Evolutionary conservation across 2,329 filamentous ascomycete species (phyloP).

Genomic region (Colletotrichum sp.): DNA sequence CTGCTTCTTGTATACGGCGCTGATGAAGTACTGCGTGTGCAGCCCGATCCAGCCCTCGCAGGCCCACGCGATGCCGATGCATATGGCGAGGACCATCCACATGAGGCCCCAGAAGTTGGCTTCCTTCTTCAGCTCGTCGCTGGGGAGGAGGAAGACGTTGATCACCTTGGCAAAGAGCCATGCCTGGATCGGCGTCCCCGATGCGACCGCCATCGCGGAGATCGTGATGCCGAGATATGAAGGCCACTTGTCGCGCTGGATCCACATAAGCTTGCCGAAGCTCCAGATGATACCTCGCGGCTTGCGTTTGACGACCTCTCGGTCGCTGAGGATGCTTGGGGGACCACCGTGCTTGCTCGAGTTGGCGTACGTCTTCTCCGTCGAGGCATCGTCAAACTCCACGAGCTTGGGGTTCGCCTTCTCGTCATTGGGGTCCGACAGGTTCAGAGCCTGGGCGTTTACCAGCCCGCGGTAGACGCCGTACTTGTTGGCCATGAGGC

Average conservation of each 20-base stretch:
- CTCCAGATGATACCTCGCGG: slow-evolving; percentile 9
- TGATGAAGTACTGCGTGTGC: slow-evolving; percentile 14
- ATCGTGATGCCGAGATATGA: slow-evolving; percentile 27
- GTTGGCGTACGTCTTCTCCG: not conserved
- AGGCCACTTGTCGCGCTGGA: slow-evolving; percentile 27
- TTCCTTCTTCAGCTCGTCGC: slow-evolving; percentile 5
- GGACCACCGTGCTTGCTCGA: not conserved
- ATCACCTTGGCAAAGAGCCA: slow-evolving; percentile 34
- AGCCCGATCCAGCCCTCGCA: slow-evolving; percentile 26
- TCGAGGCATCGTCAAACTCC: not conserved
- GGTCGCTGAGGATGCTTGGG: not conserved
- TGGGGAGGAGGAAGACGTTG: slow-evolving; percentile 26
- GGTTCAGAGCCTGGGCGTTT: slow-evolving; percentile 24
- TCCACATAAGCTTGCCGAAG: slow-evolving; percentile 23
- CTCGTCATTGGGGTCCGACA: not conserved
- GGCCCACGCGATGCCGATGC: slow-evolving; percentile 31
- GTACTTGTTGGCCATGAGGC: slow-evolving; percentile 18
- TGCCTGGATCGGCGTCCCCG: slow-evolving; percentile 31
- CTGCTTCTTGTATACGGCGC: slow-evolving; percentile 23
- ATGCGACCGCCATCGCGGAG: slow-evolving; percentile 27
- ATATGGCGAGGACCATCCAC: slow-evolving; percentile 33
- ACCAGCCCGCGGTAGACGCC: slow-evolving; percentile 28
- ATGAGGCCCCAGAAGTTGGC: slow-evolving; percentile 34
- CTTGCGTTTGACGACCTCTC: not conserved
- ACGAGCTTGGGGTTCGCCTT: not conserved